phyloP scores from a whole-genome alignment of 2,329 filamentous ascomycete species.

The Cercospora zeina region DNA sequence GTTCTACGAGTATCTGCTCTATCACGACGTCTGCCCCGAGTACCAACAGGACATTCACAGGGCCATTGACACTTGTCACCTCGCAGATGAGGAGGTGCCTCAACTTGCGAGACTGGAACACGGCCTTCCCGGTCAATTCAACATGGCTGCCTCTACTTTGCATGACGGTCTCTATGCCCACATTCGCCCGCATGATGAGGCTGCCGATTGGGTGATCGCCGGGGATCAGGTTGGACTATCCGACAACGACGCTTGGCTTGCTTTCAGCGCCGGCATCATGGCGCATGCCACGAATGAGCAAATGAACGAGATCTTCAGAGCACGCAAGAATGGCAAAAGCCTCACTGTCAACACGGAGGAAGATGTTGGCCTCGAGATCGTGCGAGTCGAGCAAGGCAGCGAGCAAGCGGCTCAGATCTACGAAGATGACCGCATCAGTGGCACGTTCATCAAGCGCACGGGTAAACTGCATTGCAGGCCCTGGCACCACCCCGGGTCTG shows the following conservation, averaged over 20 bases:
- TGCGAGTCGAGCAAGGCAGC: conserved; percentile 51
- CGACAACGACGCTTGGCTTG: conserved; percentile 50
- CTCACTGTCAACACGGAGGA: conserved; percentile 48
- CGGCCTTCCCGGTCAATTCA: conserved; percentile 74
- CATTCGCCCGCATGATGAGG: conserved; percentile 14
- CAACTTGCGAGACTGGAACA: conserved; percentile 55
- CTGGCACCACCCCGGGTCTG: conserved; percentile 48
- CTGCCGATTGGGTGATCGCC: conserved; percentile 35
- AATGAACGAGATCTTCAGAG: conserved; percentile 24
- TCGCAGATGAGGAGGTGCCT: conserved; percentile 67
- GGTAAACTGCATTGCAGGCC: conserved; percentile 56
- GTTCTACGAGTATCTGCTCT: conserved; percentile 83
- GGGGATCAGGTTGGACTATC: conserved; percentile 43
- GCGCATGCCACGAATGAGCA: conserved; percentile 46
- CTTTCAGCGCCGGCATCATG: conserved; percentile 54
- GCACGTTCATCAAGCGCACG: conserved; percentile 51
- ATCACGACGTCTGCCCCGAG: conserved; percentile 84
- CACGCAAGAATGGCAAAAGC: conserved; percentile 16
- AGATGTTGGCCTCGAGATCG: conserved; percentile 63
- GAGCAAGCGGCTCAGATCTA: conserved; percentile 53
- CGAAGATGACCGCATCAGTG: conserved; percentile 40
- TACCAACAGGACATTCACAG: conserved; percentile 65
- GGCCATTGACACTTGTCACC: conserved; percentile 66
- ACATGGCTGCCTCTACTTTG: conserved; percentile 69
- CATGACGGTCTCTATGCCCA: conserved; percentile 58